These are phyloP conservation scores for Pyrenophora seminiperda DNA, from an alignment of 2,329 filamentous ascomycete species.

Conservation along the genomic window DNA sequence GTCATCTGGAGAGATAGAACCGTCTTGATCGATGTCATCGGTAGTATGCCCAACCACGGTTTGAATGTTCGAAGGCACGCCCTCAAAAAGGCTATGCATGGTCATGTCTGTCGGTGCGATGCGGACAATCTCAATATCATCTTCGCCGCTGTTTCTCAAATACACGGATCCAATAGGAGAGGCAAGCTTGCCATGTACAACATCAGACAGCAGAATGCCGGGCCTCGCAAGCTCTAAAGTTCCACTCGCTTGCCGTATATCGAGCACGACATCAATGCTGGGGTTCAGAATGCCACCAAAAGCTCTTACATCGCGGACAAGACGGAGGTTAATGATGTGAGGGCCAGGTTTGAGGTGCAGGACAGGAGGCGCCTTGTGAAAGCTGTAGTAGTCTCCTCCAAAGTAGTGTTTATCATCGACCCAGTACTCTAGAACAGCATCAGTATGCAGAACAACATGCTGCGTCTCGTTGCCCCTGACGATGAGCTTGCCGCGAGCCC, in stretches of 20 bases:
- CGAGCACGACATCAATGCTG: slow-evolving; percentile 49
- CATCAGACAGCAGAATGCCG: slow-evolving; percentile 56
- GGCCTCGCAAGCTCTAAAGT: slow-evolving; percentile 42
- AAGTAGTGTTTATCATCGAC: slow-evolving; percentile 59
- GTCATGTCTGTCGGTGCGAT: slow-evolving; percentile 34
- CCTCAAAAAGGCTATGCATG: slow-evolving; percentile 9
- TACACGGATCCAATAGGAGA: slow-evolving; percentile 56
- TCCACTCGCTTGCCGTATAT: slow-evolving; percentile 27
- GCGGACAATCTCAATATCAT: slow-evolving; percentile 43
- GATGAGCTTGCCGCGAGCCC: slow-evolving; percentile 58
- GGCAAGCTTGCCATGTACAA: slow-evolving; percentile 55
- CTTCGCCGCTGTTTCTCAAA: slow-evolving; percentile 53
- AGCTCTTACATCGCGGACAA: slow-evolving; percentile 62
- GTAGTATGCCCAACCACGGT: slow-evolving; percentile 15
- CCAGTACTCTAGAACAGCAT: slow-evolving; percentile 59
- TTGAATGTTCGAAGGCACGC: slow-evolving; percentile 14
- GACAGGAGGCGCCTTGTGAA: slow-evolving; percentile 56
- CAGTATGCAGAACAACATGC: slow-evolving; percentile 52
- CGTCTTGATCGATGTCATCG: slow-evolving; percentile 19
- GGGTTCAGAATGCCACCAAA: slow-evolving; percentile 59
- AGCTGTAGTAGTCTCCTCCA: slow-evolving; percentile 63
- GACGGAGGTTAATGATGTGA: slow-evolving; percentile 59
- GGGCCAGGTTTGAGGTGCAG: slow-evolving; percentile 56
- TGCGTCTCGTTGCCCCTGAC: slow-evolving; percentile 44
- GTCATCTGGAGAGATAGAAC: background rate